phyloP scores from a whole-genome alignment of 805 yeast genomes.

The Candida tibetensis region DNA sequence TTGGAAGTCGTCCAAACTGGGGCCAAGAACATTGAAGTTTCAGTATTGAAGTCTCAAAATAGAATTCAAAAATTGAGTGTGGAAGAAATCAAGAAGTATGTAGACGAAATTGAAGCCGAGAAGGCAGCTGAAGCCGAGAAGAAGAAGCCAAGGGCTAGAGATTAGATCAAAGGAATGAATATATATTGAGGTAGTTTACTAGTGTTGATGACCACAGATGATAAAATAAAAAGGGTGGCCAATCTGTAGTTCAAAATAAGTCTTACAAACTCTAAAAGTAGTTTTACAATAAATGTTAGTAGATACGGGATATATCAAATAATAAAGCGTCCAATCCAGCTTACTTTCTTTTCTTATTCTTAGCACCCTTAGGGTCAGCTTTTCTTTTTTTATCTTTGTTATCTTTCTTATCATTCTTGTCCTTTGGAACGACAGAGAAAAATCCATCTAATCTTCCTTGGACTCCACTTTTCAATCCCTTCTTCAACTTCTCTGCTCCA shows the following conservation, averaged over 20 bases:
- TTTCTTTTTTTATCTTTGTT: conserved; percentile 37
- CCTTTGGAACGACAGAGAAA: conserved; percentile 62
- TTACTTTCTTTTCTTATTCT: conserved; percentile 28
- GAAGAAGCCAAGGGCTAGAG: conserved; percentile 46
- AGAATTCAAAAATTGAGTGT: conserved; percentile 57
- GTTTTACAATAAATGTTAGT: too few relatives aligned
- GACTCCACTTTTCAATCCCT: conserved; percentile 78
- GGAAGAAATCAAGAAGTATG: conserved; percentile 72
- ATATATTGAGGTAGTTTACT: too few relatives aligned
- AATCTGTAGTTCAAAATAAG: too few relatives aligned
- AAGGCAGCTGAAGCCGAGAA: conserved; percentile 80
- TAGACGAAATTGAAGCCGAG: conserved; percentile 81
- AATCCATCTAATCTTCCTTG: conserved; percentile 94
- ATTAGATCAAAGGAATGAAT: too few relatives aligned
- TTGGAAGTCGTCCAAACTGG: conserved; percentile 98
- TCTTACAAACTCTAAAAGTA: too few relatives aligned
- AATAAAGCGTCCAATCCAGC: too few relatives aligned
- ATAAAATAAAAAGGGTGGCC: too few relatives aligned
- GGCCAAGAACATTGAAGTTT: conserved; percentile 91
- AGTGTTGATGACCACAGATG: too few relatives aligned
- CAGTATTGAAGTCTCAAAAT: conserved; percentile 73
- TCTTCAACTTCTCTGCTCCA: conserved; percentile 82
- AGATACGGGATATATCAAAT: too few relatives aligned
- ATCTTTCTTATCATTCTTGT: conserved; percentile 21
- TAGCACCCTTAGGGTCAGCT: conserved; percentile 28